Evolutionary conservation across 2,329 filamentous ascomycete genomes (phyloP), one percentile per base, ranked within the genome.

Genomic region (Fusarium begoniae): DNA sequence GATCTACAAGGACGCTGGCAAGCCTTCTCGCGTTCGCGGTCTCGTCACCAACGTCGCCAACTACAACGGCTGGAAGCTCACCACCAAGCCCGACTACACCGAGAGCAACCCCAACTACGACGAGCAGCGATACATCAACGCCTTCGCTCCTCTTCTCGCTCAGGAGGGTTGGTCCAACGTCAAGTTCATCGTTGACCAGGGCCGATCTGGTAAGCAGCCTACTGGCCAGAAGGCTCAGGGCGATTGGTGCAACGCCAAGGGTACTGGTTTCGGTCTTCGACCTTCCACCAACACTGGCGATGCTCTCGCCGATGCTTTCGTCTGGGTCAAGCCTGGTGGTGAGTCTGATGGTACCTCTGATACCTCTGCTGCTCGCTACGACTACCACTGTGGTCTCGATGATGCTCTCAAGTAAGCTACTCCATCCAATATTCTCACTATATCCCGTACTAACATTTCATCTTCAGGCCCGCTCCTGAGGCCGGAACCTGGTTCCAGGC

Each of bases 251-350:
- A 93, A 92, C 76, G 85, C 89, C 69, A 86, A 84, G 38, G 88
- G 87, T 38, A 89, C 90, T 58, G 91, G 91, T 13, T 92, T 92
- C 70, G 91, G 91, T 68, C 81, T 82, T n/a, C 87, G 90, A n/a
- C 90, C 90, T 4, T 88, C 88, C 8, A 85, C 89, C n/a, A 84
- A 89, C 78, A 93, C 91, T 14, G 89, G 88, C 20, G 86, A 90
- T 71, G 78, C 82, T 4, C 83, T 91, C 24, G 84, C 88, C 40
- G 91, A 93, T 79, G 90, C 91, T 45, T 91, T 93, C 73, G 91
- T 92, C 65, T 93, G 91, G 91, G 84, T 92, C 75, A 93, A 93
- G 86, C 91, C 91, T 9, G 91, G 91, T 72, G 87, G 87, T 69
- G 87, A 88, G 79, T 93, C 84, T 50, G 85, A 87, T 72, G 85